These are phyloP conservation scores for Phytophthora cactorum DNA, from an alignment of 352 stramenopile genomes.

Conservation along the genomic window DNA sequence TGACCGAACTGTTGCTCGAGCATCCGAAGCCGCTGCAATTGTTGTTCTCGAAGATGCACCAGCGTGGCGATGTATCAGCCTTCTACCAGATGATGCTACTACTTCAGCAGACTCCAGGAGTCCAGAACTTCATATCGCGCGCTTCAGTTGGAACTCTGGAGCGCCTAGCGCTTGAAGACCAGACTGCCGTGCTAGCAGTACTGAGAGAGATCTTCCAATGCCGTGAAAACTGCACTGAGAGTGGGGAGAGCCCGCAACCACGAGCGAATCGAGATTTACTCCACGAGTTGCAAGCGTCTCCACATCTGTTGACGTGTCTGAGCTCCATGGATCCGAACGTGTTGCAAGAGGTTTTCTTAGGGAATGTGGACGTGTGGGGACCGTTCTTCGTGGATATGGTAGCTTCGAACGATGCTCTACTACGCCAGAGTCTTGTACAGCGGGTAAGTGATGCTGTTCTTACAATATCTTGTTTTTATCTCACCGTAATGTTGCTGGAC, in stretches of 20 bases:
- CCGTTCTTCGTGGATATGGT: slow-evolving; percentile 74
- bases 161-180: slow-evolving; percentile 65
- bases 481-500: neutral
- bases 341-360: slow-evolving; percentile 69
- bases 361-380: slow-evolving; percentile 65
- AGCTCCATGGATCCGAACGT: slow-evolving; percentile 65
- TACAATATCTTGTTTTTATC: slow-evolving; percentile 2
- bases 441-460: slow-evolving; percentile 31
- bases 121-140: slow-evolving; percentile 66
- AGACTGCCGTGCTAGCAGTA: slow-evolving; percentile 49
- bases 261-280: slow-evolving; percentile 54
- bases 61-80: slow-evolving; percentile 45
- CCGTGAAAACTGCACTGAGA: slow-evolving; percentile 24
- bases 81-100: slow-evolving; percentile 77
- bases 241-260: slow-evolving; percentile 5
- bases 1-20: slow-evolving; percentile 58
- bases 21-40: slow-evolving; percentile 63
- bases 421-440: slow-evolving; percentile 55
- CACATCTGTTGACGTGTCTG: slow-evolving; percentile 63
- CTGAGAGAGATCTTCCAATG: slow-evolving; percentile 60
- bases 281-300: slow-evolving; percentile 56
- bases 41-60: slow-evolving; percentile 72
- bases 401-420: slow-evolving; percentile 53
- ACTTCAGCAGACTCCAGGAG: slow-evolving; percentile 59
- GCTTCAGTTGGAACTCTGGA: slow-evolving; percentile 60